Evolutionary conservation across 768 basidiomycete species (phyloP).

Genomic region (Naganishia onofrii): DNA sequence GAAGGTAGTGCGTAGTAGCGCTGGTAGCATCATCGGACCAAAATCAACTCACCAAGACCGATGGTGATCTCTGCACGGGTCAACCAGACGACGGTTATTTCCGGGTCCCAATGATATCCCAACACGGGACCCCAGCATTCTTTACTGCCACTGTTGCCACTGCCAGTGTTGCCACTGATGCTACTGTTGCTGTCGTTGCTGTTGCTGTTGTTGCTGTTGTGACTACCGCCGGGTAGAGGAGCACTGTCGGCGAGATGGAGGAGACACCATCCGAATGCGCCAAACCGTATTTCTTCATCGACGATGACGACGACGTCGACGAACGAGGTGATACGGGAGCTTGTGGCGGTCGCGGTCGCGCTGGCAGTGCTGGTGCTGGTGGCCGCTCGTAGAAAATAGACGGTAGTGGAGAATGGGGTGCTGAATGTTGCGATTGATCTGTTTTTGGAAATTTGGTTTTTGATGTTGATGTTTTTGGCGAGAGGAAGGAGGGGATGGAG

Average conservation of each 20-base stretch:
- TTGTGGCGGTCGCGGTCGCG: too few relatives aligned
- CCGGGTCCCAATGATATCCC: conserved; percentile 26
- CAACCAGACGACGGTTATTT: conserved; percentile 23
- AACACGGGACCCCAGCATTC: conserved; percentile 19
- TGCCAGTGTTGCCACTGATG: too few relatives aligned
- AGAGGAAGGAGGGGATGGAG: too few relatives aligned
- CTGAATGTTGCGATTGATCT: conserved; percentile 44
- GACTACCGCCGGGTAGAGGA: too few relatives aligned
- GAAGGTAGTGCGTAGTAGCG: too few relatives aligned
- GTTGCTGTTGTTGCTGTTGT: too few relatives aligned
- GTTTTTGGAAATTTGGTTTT: background rate
- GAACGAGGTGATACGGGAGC: too few relatives aligned
- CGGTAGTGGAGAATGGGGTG: conserved; percentile 42
- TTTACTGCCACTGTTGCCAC: background rate
- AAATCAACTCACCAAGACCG: conserved; percentile 24
- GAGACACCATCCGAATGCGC: conserved; percentile 40
- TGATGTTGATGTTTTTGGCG: background rate
- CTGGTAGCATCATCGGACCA: too few relatives aligned
- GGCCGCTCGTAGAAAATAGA: conserved; percentile 40
- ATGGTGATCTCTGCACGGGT: conserved; percentile 16
- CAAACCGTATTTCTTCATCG: too few relatives aligned
- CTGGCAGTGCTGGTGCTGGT: too few relatives aligned
- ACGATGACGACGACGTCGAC: conserved; percentile 2
- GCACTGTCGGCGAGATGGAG: too few relatives aligned
- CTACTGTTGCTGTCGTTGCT: background rate